A percentile compares a stretch with the other conserved stretches of the same genome.
These are phyloP conservation scores for Holtermanniella nyarrowii DNA, from an alignment of 768 basidiomycete species.

Conservation along the genomic window DNA sequence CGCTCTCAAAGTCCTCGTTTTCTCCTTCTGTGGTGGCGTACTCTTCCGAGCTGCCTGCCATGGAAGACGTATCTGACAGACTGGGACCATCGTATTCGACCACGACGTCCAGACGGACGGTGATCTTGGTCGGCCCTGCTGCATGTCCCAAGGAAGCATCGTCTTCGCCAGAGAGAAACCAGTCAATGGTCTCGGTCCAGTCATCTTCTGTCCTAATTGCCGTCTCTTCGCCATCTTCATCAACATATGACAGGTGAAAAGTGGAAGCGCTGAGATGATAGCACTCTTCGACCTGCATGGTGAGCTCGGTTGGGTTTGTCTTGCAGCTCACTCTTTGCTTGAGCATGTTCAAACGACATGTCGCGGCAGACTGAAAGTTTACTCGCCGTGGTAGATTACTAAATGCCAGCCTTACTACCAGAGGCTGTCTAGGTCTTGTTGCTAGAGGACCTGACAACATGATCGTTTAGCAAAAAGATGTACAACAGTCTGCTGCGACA, in stretches of 20 bases:
- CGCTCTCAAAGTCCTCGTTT: neutral
- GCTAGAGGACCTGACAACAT: no score
- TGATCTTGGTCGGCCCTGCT: constrained; percentile 72
- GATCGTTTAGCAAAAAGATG: neutral
- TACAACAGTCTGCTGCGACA: neutral
- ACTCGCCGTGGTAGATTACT: constrained; percentile 65
- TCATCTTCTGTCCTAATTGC: constrained; percentile 57
- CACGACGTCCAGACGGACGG: constrained; percentile 60
- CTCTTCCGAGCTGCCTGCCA: constrained; percentile 47
- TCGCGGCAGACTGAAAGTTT: constrained; percentile 65
- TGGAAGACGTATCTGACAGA: constrained; percentile 75
- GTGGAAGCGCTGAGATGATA: constrained; percentile 62
- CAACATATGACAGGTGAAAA: constrained; percentile 70
- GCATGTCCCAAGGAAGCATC: constrained; percentile 51
- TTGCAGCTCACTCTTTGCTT: constrained; percentile 54
- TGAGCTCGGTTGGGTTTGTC: neutral
- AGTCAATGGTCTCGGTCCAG: constrained; percentile 75
- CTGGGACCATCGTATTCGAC: constrained; percentile 88
- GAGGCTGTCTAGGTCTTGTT: constrained; percentile 60
- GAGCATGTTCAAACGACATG: constrained; percentile 66
- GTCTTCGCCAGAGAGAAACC: constrained; percentile 67
- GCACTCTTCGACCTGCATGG: constrained; percentile 66
- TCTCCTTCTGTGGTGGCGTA: neutral
- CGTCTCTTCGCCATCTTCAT: constrained; percentile 66
- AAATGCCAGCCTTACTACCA: constrained; percentile 74